Evolutionary conservation across 1,139 yeast genomes (phyloP).

Genomic region (Ogataea hybrid): DNA sequence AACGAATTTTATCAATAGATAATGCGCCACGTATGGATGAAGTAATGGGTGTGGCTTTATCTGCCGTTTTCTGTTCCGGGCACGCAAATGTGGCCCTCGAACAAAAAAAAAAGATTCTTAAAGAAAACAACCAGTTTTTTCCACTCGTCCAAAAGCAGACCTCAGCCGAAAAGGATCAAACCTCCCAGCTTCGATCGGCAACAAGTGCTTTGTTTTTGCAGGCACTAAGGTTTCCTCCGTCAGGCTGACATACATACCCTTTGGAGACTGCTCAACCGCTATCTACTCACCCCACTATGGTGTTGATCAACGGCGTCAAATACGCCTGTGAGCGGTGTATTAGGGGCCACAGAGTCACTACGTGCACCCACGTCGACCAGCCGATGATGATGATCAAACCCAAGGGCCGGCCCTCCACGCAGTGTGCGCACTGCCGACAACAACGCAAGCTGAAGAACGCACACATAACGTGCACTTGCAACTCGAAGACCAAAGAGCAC

Average conservation of each 20-base stretch:
- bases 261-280: not conserved
- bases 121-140: slow-evolving; percentile 1
- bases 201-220: not conserved
- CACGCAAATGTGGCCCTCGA: not conserved
- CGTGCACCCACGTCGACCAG: slow-evolving; percentile 89
- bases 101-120: slow-evolving; percentile 2
- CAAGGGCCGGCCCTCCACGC: slow-evolving; percentile 93
- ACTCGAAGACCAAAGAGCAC: slow-evolving; percentile 47
- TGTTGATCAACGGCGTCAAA: slow-evolving; percentile 83
- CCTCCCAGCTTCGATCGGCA: slow-evolving; percentile 1
- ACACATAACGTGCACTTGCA: slow-evolving; percentile 76
- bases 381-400: slow-evolving; percentile 92
- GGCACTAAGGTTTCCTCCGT: slow-evolving; percentile 1
- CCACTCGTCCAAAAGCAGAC: not conserved
- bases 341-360: slow-evolving; percentile 92
- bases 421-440: slow-evolving; percentile 85
- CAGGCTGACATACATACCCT: not conserved
- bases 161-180: not conserved
- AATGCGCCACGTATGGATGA: slow-evolving; percentile 2
- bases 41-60: not conserved
- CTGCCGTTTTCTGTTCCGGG: not conserved
- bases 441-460: slow-evolving; percentile 67
- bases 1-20: not conserved
- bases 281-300: slow-evolving; percentile 49
- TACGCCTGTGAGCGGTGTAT: slow-evolving; percentile 97